Percentiles rank a stretch among this genome's conserved stretches.
Evolutionary conservation across 805 yeast species (phyloP).

Genomic region (Kazachstania bromeliacearum): DNA sequence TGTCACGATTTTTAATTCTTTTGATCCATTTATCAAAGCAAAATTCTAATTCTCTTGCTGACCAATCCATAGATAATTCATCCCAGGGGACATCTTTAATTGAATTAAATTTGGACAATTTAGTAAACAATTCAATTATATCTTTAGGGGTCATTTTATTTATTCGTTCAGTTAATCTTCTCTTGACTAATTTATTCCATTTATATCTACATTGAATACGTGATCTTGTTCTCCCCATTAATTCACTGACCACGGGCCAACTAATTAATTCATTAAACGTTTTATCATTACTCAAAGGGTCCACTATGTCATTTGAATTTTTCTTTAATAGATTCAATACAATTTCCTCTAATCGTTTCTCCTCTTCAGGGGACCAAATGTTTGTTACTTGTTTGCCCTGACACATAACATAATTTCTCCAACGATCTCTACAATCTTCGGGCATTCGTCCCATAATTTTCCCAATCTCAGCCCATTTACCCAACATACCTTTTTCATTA

Average conservation of each 20-base stretch:
- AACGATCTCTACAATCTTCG: conserved; percentile 87
- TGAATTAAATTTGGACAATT: conserved; percentile 34
- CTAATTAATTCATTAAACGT: conserved; percentile 40
- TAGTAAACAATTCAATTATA: conserved; percentile 39
- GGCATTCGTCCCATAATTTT: conserved; percentile 77
- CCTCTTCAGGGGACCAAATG: conserved; percentile 69
- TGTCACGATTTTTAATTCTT: conserved; percentile 39
- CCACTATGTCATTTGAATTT: conserved; percentile 8
- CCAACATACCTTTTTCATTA: conserved; percentile 42
- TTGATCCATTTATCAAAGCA: conserved; percentile 51
- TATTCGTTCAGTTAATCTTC: conserved; percentile 24
- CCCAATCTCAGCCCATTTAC: conserved; percentile 84
- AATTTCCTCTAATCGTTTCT: conserved; percentile 42
- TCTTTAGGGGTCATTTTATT: conserved; percentile 33
- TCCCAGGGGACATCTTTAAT: conserved; percentile 44
- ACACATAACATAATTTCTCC: conserved; percentile 87
- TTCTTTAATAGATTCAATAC: conserved; percentile 29
- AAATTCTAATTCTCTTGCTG: conserved; percentile 47
- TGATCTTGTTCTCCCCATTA: conserved; percentile 74
- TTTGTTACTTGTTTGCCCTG: conserved; percentile 59
- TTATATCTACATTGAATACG: conserved; percentile 88
- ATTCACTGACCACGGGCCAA: conserved; percentile 81
- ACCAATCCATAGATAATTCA: conserved; percentile 43
- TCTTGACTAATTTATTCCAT: conserved; percentile 67
- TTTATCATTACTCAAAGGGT: too few species aligned